These are phyloP conservation scores for Niebla homalea DNA, from an alignment of 495 filamentous ascomycete species.

Conservation along the genomic window DNA sequence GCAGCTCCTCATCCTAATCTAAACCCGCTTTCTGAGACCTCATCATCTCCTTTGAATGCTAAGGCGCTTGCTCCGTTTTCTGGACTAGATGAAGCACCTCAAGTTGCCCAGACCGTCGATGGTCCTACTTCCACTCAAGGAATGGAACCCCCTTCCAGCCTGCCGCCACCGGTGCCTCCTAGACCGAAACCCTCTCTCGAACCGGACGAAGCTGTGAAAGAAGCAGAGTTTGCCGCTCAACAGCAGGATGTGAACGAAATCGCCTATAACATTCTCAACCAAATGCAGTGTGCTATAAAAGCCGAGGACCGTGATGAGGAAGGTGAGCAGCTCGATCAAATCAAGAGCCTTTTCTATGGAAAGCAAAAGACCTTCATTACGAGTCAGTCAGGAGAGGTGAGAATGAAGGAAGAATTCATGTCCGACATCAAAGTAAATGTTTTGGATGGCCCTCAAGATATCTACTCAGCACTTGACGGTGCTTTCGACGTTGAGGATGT, in stretches of 20 bases:
- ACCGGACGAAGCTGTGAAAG: conserved; percentile 31
- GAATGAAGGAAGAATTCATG: conserved; percentile 44
- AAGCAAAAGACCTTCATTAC: conserved; percentile 39
- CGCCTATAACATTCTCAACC: conserved; percentile 79
- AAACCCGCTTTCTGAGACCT: conserved; percentile 10
- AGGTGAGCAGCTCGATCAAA: conserved; percentile 65
- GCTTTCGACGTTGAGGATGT: conserved; percentile 68
- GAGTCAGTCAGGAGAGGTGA: conserved; percentile 25
- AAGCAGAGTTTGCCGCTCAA: conserved; percentile 50
- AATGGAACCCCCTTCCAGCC: conserved; percentile 9
- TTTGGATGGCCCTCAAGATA: conserved; percentile 45
- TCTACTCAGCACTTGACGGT: conserved; percentile 73
- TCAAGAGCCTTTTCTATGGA: conserved; percentile 57
- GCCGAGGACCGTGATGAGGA: conserved; percentile 43
- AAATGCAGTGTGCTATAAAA: conserved; percentile 76
- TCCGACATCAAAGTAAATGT: conserved; percentile 53
- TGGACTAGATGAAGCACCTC: conserved; percentile 1
- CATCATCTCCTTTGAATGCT: conserved; percentile 9
- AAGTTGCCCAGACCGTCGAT: conserved; percentile 10
- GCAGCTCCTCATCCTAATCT: conserved; percentile 1
- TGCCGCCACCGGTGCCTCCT: conserved; percentile 36
- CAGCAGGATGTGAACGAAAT: conserved; percentile 97
- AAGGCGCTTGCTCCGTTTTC: background rate
- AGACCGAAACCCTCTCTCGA: conserved; percentile 26
- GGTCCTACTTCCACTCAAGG: background rate